Conservation (phyloP, 2,329 filamentous ascomycete species). For the Pestalotiopsis sp. region DNA sequence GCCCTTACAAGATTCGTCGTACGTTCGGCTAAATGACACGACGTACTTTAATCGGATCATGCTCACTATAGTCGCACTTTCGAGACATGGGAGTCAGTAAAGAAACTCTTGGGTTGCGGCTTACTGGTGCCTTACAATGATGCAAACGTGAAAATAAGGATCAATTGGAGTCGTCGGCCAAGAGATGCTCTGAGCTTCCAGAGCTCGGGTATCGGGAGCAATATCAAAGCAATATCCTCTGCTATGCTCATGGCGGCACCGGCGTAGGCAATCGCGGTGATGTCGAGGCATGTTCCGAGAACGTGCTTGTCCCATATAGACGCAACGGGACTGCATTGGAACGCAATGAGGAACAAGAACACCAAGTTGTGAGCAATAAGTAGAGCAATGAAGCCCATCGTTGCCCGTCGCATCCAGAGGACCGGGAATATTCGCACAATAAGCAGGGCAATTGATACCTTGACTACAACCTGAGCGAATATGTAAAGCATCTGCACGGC, state of each 20-base stretch:
- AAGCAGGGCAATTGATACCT: neutral
- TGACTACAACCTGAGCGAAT: neutral
- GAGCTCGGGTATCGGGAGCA: neutral
- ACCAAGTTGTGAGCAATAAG: neutral
- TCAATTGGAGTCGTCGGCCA: neutral
- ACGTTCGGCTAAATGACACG: neutral
- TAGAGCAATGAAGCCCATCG: neutral
- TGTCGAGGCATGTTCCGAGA: neutral
- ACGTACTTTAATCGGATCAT: neutral
- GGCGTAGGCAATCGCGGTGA: neutral
- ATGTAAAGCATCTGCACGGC: slow-evolving; percentile 7
- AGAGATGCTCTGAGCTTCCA: neutral
- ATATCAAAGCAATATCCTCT: neutral
- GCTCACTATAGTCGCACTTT: neutral
- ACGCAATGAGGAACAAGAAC: neutral
- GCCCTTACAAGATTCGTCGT: neutral
- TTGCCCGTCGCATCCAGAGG: neutral
- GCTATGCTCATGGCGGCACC: neutral
- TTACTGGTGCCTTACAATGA: neutral
- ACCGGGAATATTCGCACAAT: neutral
- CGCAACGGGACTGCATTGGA: neutral
- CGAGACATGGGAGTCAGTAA: neutral
- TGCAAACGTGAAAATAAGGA: neutral
- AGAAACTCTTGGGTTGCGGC: too few species aligned
- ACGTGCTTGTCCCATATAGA: slow-evolving; percentile 5